Evolutionary conservation across 1,284 basidiomycete genomes (phyloP).

Genomic region (Ganoderma meredithae): DNA sequence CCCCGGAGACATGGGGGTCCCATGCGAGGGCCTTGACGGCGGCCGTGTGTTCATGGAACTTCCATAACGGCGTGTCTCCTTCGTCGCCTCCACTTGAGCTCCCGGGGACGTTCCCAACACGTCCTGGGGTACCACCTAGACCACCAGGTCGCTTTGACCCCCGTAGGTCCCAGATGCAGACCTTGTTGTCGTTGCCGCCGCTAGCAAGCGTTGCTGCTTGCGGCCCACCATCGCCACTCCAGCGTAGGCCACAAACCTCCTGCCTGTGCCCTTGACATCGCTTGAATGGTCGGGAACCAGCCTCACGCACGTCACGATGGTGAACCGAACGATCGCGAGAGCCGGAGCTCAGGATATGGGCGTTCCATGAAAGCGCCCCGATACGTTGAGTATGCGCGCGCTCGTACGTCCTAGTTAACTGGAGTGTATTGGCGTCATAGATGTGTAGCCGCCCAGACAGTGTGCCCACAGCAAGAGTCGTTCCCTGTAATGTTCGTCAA

Average conservation of each 20-base stretch:
- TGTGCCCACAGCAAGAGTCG: constrained; percentile 92
- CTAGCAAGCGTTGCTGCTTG: constrained; percentile 71
- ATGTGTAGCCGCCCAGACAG: constrained; percentile 89
- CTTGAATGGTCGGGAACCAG: constrained; percentile 75
- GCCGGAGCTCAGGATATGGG: constrained; percentile 88
- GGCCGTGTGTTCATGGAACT: constrained; percentile 96
- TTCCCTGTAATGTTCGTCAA: constrained; percentile 59
- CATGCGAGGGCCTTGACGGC: constrained; percentile 98
- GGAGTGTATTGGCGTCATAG: constrained; percentile 89
- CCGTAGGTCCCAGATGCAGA: constrained; percentile 93
- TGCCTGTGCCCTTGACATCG: constrained; percentile 88
- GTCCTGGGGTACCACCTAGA: constrained; percentile 34
- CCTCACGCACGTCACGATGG: constrained; percentile 90
- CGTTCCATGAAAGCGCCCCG: constrained; percentile 95
- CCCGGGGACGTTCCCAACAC: constrained; percentile 39
- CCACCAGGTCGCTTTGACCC: constrained; percentile 58
- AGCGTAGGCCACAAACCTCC: constrained; percentile 96
- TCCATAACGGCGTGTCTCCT: constrained; percentile 80
- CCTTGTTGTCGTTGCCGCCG: constrained; percentile 98
- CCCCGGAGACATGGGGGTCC: constrained; percentile 94
- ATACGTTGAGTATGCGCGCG: constrained; percentile 90
- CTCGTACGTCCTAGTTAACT: constrained; percentile 85
- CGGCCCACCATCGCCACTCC: constrained; percentile 73
- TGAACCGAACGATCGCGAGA: constrained; percentile 92
- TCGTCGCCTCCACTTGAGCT: constrained; percentile 49